Evolutionary conservation across 768 basidiomycete species (phyloP), one percentile per base, ranked within the genome.

Genomic region (Aureoboletus auriporus): DNA sequence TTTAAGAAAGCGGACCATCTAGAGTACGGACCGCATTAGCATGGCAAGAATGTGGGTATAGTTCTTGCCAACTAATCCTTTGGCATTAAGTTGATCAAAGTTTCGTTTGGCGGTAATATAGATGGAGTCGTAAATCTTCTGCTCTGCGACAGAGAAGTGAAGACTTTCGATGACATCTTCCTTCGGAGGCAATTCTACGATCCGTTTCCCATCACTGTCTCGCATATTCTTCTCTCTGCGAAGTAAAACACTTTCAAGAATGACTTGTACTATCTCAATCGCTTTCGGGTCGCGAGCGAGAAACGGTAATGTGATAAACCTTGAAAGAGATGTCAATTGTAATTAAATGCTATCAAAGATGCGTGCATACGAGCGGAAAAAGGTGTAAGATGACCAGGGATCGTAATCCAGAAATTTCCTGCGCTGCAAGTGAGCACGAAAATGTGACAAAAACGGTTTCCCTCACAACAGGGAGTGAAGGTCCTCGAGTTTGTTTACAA

Each of bases 151-250:
- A 0, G 88, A 83, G 61, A 98, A 93, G 52, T 82, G 82, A n/a
- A 98, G 78, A 1, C 71, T 75, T 57, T 92, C 87, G 10, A 91
- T 69, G 7, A 68, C 42, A 31, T 86, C 89, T 70, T 90, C 85
- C 68, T 97, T 97, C 0, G 80, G 71, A 0, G 94, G 94, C 6
- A 98, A 71, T 37, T 93, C 83, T 1, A 97, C 91, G 39, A 98
- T 96, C 44, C 74, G 80, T 46, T 89, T 86, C 8, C 95, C 95
- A 55, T 92, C 81, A 31, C 69, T 73, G 67, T 94, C 94, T 33
- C 80, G 80, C 90, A 93, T 95, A 45, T 80, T 85, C 73, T 98
- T 98, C 67, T 97, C 94, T 53, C 95, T 79, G 12, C 95, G 79
- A 8, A 98, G 73, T 6, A 98, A 72, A 42, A 91, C 77, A 31